A percentile compares a stretch with the other conserved stretches of the same genome.
Conservation (phyloP, 129 eudicot species). For the Lactuca sativa region DNA sequence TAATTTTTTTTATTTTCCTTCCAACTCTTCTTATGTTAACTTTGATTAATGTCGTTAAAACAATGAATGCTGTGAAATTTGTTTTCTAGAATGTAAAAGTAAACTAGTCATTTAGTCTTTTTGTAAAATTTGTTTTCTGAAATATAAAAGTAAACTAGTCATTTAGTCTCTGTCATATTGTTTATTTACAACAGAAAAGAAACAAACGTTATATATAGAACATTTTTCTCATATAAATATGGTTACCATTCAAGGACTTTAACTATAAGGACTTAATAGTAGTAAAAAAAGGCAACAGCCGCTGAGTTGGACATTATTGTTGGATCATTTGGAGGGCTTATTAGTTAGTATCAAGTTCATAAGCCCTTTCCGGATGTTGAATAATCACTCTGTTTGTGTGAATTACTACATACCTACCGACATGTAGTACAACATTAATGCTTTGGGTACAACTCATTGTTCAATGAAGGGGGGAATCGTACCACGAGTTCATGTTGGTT, state of each 20-base stretch:
- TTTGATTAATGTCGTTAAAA: too few relatives aligned
- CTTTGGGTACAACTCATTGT: constrained; percentile 21
- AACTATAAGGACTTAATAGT: too few relatives aligned
- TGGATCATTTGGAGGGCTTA: constrained; percentile 15
- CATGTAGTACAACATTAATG: constrained; percentile 25
- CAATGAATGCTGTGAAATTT: not conserved
- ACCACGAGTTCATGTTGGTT: constrained; percentile 16
- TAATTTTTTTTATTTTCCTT: too few relatives aligned
- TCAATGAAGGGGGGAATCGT: not conserved
- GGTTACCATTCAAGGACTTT: too few relatives aligned
- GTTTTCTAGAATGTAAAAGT: not conserved
- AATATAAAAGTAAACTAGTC: too few relatives aligned
- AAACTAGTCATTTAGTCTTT: too few relatives aligned
- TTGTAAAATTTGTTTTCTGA: too few relatives aligned
- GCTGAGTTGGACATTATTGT: not conserved
- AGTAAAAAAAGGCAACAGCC: too few relatives aligned
- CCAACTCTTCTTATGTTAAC: too few relatives aligned
- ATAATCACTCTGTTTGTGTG: not conserved
- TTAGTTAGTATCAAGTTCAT: not conserved
- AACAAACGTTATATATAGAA: not conserved
- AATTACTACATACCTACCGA: constrained; percentile 17
- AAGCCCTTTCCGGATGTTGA: not conserved
- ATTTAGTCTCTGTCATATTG: too few relatives aligned
- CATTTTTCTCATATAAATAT: too few relatives aligned
- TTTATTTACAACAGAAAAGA: not conserved